These are phyloP conservation scores for Rhododendron henanense DNA, from an alignment of 148 eudicot genomes.

Conservation along the genomic window DNA sequence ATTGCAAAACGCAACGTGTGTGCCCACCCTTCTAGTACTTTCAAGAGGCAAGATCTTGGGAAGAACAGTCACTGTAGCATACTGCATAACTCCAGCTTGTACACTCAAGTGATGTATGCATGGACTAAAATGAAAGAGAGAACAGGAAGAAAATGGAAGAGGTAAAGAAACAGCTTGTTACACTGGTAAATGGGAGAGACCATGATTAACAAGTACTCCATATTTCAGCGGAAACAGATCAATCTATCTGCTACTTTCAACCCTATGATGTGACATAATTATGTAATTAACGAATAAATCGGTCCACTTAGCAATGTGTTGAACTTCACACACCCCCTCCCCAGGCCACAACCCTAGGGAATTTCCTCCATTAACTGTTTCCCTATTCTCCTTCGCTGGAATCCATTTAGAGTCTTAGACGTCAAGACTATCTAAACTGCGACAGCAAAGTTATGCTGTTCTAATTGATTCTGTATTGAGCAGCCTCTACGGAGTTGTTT, in stretches of 20 bases:
- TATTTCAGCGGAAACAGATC: neutral
- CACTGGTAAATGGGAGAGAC: neutral
- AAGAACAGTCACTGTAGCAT: neutral
- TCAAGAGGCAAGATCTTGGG: neutral
- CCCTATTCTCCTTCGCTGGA: neutral
- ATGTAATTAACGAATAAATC: neutral
- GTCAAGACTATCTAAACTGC: neutral
- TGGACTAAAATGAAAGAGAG: neutral
- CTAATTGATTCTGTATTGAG: neutral
- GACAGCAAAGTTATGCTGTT: neutral
- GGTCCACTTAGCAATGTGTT: neutral
- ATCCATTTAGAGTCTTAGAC: neutral
- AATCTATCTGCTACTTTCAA: neutral
- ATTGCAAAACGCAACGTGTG: neutral
- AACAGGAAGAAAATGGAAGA: neutral
- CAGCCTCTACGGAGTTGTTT: neutral
- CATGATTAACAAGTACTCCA: neutral
- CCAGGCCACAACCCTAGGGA: neutral
- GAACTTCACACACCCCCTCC: neutral
- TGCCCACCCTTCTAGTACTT: neutral
- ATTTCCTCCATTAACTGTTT: neutral
- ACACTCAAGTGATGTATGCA: neutral
- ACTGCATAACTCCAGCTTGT: neutral
- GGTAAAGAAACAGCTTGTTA: neutral
- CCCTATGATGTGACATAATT: neutral